Evolutionary conservation across 176 grass and related monocot genomes (phyloP).

Genomic region (Canna indica): DNA sequence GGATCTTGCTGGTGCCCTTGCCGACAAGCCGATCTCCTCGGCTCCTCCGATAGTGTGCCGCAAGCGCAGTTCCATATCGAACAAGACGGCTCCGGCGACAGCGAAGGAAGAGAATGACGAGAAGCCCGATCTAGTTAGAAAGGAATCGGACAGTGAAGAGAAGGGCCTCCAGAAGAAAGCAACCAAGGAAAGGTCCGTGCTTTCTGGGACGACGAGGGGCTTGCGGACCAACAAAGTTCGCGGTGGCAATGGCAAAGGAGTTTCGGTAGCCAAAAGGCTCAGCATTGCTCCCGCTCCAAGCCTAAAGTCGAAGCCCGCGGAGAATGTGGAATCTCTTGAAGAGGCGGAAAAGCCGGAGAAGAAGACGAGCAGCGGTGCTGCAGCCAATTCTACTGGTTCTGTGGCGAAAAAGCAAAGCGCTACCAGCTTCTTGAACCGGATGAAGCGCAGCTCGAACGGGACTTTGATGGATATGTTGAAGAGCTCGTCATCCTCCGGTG

Average conservation of each 20-base stretch:
- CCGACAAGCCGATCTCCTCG: slow-evolving; percentile 37
- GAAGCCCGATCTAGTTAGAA: slow-evolving; percentile 31
- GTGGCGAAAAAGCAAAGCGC: slow-evolving; percentile 56
- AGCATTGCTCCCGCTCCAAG: slow-evolving; percentile 10
- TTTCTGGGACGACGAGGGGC: slow-evolving; percentile 23
- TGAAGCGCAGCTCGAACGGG: slow-evolving; percentile 37
- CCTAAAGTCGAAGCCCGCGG: slow-evolving; percentile 24
- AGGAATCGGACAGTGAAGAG: slow-evolving; percentile 4
- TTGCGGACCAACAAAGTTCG: slow-evolving; percentile 44
- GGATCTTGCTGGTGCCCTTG: slow-evolving; percentile 36
- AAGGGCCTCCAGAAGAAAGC: slow-evolving; percentile 17
- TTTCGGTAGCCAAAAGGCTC: slow-evolving; percentile 17
- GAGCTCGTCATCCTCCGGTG: slow-evolving; percentile 24
- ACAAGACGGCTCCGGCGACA: slow-evolving; percentile 21
- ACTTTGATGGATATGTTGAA: slow-evolving; percentile 51
- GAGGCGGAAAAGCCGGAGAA: slow-evolving; percentile 38
- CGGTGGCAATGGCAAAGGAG: not conserved
- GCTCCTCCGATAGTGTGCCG: slow-evolving; percentile 55
- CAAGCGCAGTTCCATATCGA: slow-evolving; percentile 58
- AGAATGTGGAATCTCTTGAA: not conserved
- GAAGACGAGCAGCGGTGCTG: slow-evolving; percentile 22
- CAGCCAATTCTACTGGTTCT: not conserved
- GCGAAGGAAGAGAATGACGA: slow-evolving; percentile 25
- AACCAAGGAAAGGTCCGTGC: slow-evolving; percentile 22
- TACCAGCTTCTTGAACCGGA: slow-evolving; percentile 68